Percentiles rank a stretch among this genome's conserved stretches.
phyloP scores from a whole-genome alignment of 345 rosid genomes.

The Citrus sp. region DNA sequence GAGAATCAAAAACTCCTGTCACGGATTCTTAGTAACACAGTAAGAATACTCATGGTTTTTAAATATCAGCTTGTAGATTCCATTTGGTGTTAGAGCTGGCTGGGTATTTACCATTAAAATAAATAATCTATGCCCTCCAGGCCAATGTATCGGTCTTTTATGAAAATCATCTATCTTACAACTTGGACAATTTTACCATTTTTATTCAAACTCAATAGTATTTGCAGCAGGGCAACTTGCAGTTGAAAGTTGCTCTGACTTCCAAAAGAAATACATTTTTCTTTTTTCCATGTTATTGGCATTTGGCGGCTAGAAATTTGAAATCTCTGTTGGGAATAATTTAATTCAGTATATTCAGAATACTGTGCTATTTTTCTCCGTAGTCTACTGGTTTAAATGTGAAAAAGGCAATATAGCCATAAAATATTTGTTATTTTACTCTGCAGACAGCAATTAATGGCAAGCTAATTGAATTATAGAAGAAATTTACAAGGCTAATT shows the following conservation, averaged over 20 bases:
- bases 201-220: constrained; percentile 3
- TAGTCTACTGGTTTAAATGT: not conserved
- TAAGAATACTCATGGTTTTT: not conserved
- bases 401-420: not conserved
- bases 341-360: not conserved
- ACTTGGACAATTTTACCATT: not conserved
- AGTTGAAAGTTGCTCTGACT: not conserved
- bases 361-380: not conserved
- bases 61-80: not conserved
- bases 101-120: not conserved
- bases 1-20: not conserved
- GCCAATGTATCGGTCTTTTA: not conserved
- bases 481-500: not conserved
- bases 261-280: not conserved
- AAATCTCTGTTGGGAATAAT: not conserved
- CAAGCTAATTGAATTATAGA: constrained; percentile 5
- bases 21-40: not conserved
- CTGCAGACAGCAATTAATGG: not conserved
- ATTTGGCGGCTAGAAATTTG: constrained; percentile 6
- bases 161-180: too few species aligned
- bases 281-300: constrained; percentile 5
- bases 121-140: not conserved
- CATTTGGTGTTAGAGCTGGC: not conserved
- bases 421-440: constrained; percentile 2
- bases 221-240: constrained; percentile 1